phyloP scores from a whole-genome alignment of 352 stramenopile species.

The Globisporangium splendens region DNA sequence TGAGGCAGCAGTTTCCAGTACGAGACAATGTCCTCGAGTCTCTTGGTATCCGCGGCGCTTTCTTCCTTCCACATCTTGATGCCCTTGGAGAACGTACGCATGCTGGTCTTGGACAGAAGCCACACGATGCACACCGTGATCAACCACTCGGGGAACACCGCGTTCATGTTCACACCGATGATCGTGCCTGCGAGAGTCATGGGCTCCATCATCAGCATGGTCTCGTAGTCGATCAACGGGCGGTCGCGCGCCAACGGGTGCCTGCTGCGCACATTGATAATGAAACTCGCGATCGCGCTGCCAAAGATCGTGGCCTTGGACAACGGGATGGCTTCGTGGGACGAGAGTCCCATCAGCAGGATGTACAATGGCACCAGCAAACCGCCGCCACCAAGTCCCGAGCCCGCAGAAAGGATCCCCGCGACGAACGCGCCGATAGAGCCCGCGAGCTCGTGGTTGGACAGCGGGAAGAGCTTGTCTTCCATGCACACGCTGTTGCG shows the following conservation, averaged over 20 bases:
- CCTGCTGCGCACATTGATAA: conserved; percentile 61
- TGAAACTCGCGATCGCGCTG: conserved; percentile 69
- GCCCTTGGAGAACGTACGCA: conserved; percentile 66
- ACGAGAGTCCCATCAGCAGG: conserved; percentile 65
- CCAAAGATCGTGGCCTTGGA: conserved; percentile 86
- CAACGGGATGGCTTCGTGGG: conserved; percentile 77
- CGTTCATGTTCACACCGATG: conserved; percentile 84
- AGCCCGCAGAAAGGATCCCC: conserved; percentile 57
- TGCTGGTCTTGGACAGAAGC: conserved; percentile 65
- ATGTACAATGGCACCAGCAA: conserved; percentile 80
- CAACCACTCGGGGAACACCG: conserved; percentile 77
- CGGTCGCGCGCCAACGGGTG: conserved; percentile 60
- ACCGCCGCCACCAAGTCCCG: conserved; percentile 68
- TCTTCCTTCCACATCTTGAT: conserved; percentile 72
- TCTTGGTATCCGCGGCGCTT: conserved; percentile 38
- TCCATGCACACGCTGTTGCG: conserved; percentile 45
- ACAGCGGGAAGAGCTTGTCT: conserved; percentile 59
- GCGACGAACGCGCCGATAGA: conserved; percentile 66
- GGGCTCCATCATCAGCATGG: conserved; percentile 80
- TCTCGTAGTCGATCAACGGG: conserved; percentile 83
- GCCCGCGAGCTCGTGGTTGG: conserved; percentile 43
- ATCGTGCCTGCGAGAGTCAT: conserved; percentile 87
- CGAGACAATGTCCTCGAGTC: conserved; percentile 40
- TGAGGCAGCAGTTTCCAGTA: conserved; percentile 70
- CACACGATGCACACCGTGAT: conserved; percentile 77